Conservation (phyloP, 352 stramenopile genomes). For the Globisporangium paroecandrum region DNA sequence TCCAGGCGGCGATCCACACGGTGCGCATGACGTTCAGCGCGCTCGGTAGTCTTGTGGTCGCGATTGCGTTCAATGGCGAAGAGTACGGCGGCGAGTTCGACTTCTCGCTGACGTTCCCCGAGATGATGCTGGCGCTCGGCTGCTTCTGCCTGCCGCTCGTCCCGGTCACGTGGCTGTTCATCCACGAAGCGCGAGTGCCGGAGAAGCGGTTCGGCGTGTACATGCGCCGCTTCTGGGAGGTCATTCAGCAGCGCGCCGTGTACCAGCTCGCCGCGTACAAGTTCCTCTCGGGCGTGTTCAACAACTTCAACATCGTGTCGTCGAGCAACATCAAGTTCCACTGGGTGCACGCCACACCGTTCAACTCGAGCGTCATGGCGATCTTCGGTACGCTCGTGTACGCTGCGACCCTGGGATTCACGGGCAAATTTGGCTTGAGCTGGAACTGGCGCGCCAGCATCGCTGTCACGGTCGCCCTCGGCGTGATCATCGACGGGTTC, state of each 20-base stretch:
- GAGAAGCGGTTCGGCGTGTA: conserved; percentile 23
- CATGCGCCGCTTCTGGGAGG: conserved; percentile 38
- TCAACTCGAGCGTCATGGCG: conserved; percentile 51
- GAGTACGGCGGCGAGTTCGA: conserved; percentile 55
- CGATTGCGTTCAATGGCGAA: conserved; percentile 42
- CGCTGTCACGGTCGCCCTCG: conserved; percentile 26
- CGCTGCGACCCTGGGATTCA: conserved; percentile 34
- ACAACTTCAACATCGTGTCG: conserved; percentile 53
- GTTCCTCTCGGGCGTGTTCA: conserved; percentile 58
- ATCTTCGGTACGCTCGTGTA: conserved; percentile 49
- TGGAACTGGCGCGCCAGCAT: conserved; percentile 64
- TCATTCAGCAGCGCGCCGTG: conserved; percentile 48
- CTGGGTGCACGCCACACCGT: conserved; percentile 50
- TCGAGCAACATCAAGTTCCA: conserved; percentile 46
- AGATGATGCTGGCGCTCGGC: conserved; percentile 43
- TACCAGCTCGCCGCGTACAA: conserved; percentile 63
- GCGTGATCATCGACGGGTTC: conserved; percentile 29
- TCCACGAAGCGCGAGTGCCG: conserved; percentile 15
- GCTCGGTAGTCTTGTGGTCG: conserved; percentile 39
- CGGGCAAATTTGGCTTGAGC: conserved; percentile 38
- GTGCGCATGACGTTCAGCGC: conserved; percentile 44
- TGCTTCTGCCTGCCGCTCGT: conserved; percentile 34
- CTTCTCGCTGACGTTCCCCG: conserved; percentile 50
- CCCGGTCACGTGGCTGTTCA: conserved; percentile 23
- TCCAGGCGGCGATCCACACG: conserved; percentile 59